Conservation (phyloP, 2,329 filamentous ascomycete species). For the Aureobasidium namibiae region DNA sequence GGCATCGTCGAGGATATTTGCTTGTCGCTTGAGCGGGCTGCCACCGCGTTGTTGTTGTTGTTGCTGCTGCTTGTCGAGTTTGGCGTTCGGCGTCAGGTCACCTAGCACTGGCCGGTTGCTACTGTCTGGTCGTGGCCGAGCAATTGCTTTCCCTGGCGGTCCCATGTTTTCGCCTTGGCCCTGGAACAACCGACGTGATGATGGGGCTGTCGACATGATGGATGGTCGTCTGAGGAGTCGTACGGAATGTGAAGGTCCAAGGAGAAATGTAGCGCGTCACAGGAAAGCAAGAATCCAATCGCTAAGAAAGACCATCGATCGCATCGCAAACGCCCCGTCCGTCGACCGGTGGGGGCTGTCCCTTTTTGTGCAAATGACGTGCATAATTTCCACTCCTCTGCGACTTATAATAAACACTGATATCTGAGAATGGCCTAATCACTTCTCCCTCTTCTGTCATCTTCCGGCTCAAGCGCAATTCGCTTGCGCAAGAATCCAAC, state of each 20-base stretch:
- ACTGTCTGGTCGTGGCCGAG: conserved; percentile 4
- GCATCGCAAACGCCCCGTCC: neutral
- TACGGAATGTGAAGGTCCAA: neutral
- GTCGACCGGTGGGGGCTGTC: neutral
- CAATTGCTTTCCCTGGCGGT: conserved; percentile 1
- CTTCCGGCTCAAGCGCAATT: conserved; percentile 1
- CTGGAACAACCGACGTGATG: neutral
- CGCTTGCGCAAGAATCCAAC: conserved; percentile 9
- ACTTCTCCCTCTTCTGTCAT: neutral
- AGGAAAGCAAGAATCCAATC: neutral
- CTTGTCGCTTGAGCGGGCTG: conserved; percentile 27
- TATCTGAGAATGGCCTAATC: neutral
- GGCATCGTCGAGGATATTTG: conserved; percentile 23
- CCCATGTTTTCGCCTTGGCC: conserved; percentile 2
- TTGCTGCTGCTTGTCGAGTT: conserved; percentile 15
- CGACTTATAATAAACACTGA: neutral
- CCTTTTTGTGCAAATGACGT: conserved; percentile 7
- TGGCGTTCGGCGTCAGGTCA: conserved; percentile 26
- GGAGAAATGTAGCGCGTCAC: conserved; percentile 8
- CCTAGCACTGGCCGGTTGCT: conserved; percentile 17
- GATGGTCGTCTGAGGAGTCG: neutral
- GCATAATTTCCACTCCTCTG: neutral
- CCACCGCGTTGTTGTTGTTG: conserved; percentile 15
- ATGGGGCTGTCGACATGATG: conserved; percentile 8
- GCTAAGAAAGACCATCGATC: neutral